phyloP scores from a whole-genome alignment of 139 green algal genomes.

The Mesostigma viride region DNA sequence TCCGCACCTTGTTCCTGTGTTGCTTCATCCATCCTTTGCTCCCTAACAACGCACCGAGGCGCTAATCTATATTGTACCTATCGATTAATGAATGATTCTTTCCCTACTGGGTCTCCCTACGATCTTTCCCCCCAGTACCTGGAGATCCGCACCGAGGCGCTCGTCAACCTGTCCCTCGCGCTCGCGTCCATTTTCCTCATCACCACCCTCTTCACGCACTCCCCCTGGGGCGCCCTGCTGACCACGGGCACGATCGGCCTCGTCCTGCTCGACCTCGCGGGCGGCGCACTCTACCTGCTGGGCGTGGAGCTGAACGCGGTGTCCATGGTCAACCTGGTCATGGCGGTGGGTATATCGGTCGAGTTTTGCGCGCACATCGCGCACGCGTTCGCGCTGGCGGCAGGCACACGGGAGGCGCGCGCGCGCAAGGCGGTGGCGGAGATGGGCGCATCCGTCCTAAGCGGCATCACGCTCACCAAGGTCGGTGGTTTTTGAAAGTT shows the following conservation, averaged over 20 bases:
- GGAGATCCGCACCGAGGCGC: neutral
- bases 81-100: too few species aligned
- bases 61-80: too few species aligned
- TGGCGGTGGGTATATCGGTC: slow-evolving; percentile 45
- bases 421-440: neutral
- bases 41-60: too few species aligned
- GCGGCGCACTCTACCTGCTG: slow-evolving; percentile 56
- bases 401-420: slow-evolving; percentile 5
- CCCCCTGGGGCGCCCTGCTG: slow-evolving; percentile 38
- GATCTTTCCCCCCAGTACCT: too few species aligned
- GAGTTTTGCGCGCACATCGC: slow-evolving; percentile 45
- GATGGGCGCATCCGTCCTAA: slow-evolving; percentile 18
- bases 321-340: slow-evolving; percentile 41
- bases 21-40: too few species aligned
- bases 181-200: neutral
- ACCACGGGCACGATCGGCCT: slow-evolving; percentile 46
- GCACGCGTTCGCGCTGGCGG: slow-evolving; percentile 31
- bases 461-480: slow-evolving; percentile 29
- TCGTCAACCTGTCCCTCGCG: neutral
- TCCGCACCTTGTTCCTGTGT: too few species aligned
- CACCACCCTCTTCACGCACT: neutral
- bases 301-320: slow-evolving; percentile 64
- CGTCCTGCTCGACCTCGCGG: slow-evolving; percentile 64
- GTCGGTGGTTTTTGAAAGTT: too few species aligned
- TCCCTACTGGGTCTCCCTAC: too few species aligned